Evolutionary conservation across 2,329 filamentous ascomycete species (phyloP).

Genomic region (Phaeosphaeriaceae sp.): DNA sequence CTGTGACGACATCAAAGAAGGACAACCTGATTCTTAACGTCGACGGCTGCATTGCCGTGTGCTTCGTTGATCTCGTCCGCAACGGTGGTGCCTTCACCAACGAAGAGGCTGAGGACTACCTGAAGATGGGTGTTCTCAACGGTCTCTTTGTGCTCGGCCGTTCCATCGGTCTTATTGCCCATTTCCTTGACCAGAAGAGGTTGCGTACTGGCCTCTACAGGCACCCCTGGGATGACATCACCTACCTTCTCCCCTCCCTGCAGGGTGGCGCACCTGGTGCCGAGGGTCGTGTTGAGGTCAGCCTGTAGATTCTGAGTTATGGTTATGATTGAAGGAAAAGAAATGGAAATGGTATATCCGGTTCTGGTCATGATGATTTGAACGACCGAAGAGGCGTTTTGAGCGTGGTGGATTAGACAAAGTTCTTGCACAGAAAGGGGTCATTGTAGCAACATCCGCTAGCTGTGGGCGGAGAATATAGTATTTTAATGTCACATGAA

Average conservation of each 20-base stretch:
- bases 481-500: constrained; percentile 40
- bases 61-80: constrained; percentile 96
- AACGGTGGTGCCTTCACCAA: constrained; percentile 96
- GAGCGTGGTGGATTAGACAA: constrained; percentile 35
- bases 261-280: constrained; percentile 46
- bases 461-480: constrained; percentile 36
- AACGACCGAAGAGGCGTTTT: constrained; percentile 36
- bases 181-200: constrained; percentile 99
- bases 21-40: constrained; percentile 99
- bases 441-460: constrained; percentile 42
- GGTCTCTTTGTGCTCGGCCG: constrained; percentile 98
- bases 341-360: constrained; percentile 36
- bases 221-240: constrained; percentile 77
- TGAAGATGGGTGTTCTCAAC: constrained; percentile 98
- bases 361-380: constrained; percentile 30
- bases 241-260: constrained; percentile 50
- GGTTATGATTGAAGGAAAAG: constrained; percentile 10
- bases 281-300: constrained; percentile 52
- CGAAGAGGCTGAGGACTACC: constrained; percentile 98
- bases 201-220: constrained; percentile 98
- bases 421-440: constrained; percentile 27
- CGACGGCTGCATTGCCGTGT: constrained; percentile 96
- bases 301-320: constrained; percentile 38
- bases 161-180: constrained; percentile 98
- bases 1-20: constrained; percentile 99